Conservation (phyloP, 345 rosid species). For the Anastatica hierochuntica region DNA sequence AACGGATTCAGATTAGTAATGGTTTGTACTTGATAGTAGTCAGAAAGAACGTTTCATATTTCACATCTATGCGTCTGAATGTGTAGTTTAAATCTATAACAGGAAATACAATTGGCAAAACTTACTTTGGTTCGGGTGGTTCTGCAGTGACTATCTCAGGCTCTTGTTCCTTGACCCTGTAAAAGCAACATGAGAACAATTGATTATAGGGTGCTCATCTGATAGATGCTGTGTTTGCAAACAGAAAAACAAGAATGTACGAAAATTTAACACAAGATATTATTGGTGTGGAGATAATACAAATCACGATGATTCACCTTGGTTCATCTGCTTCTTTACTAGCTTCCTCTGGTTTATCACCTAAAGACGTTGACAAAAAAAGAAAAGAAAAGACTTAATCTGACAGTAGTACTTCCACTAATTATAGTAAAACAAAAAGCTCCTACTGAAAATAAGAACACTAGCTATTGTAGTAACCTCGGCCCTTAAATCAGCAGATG, state of each 20-base stretch:
- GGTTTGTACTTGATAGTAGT: not conserved
- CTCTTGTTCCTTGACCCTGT: constrained; percentile 20
- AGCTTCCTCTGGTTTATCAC: constrained; percentile 37
- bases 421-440: not conserved
- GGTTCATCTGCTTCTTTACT: constrained; percentile 24
- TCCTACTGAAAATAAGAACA: not conserved
- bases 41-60: not conserved
- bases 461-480: not conserved
- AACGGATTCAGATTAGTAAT: not conserved
- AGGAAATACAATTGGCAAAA: not conserved
- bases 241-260: not conserved
- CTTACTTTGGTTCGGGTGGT: constrained; percentile 21
- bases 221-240: constrained; percentile 6
- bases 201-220: not conserved
- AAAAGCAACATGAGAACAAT: constrained; percentile 7
- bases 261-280: not conserved
- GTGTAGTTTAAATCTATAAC: not conserved
- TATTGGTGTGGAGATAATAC: not conserved
- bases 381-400: not conserved
- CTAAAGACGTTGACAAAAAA: constrained; percentile 21
- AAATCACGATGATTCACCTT: constrained; percentile 34
- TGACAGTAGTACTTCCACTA: not conserved
- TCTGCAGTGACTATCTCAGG: constrained; percentile 13
- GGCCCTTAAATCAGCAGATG: not conserved
- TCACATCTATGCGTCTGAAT: not conserved